Conservation (phyloP, 2,329 filamentous ascomycete species). For the Rhinocladiella mackenziei region DNA sequence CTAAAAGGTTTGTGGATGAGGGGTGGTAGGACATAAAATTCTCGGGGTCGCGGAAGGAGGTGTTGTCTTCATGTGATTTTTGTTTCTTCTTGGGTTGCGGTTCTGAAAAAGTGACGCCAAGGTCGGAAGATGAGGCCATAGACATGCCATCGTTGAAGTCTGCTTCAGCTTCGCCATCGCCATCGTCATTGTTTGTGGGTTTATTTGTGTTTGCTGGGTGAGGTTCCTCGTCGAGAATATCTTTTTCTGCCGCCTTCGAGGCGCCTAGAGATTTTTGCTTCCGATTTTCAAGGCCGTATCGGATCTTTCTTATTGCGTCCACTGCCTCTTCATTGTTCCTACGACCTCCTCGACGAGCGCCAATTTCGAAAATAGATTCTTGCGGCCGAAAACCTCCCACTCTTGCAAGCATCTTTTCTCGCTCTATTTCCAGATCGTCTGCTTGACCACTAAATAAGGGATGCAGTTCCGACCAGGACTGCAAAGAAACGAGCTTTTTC, state of each 20-base stretch:
- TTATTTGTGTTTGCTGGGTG: slow-evolving; percentile 21
- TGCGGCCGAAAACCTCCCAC: slow-evolving; percentile 84
- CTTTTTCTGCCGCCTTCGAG: slow-evolving; percentile 29
- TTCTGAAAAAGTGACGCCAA: slow-evolving; percentile 66
- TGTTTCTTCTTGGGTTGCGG: slow-evolving; percentile 39
- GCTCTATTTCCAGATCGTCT: slow-evolving; percentile 63
- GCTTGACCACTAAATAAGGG: slow-evolving; percentile 71
- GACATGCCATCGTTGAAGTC: slow-evolving; percentile 48
- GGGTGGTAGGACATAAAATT: slow-evolving; percentile 97
- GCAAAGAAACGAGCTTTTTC: slow-evolving; percentile 68
- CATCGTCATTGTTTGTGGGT: slow-evolving; percentile 36
- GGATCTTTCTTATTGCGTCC: slow-evolving; percentile 46
- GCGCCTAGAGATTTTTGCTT: slow-evolving; percentile 37
- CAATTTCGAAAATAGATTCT: slow-evolving; percentile 96
- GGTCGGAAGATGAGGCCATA: slow-evolving; percentile 57
- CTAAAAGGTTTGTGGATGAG: slow-evolving; percentile 70
- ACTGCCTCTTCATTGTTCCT: slow-evolving; percentile 64
- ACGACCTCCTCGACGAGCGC: slow-evolving; percentile 69
- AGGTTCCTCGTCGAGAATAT: slow-evolving; percentile 39
- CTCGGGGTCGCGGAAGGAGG: slow-evolving; percentile 74
- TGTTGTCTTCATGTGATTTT: slow-evolving; percentile 50
- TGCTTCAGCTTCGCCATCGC: slow-evolving; percentile 35
- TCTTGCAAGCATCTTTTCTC: slow-evolving; percentile 80
- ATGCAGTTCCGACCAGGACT: slow-evolving; percentile 71
- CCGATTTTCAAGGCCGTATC: slow-evolving; percentile 41